Percentiles rank a stretch among this genome's conserved stretches.
Conservation (phyloP, 2,329 filamentous ascomycete genomes). For the Fusarium sp. region DNA sequence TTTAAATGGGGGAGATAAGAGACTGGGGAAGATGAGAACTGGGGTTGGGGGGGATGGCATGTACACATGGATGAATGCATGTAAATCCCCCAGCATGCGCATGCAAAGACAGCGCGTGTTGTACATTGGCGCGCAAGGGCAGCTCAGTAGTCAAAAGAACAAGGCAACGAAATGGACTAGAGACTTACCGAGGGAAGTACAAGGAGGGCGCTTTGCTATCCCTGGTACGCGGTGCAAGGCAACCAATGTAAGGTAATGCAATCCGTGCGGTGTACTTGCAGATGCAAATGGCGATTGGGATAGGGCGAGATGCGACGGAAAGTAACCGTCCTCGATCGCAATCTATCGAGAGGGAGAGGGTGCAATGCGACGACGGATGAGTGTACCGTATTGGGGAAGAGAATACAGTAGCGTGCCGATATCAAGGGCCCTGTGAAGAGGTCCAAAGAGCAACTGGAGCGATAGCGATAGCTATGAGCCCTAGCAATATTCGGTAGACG, state of each 20-base stretch:
- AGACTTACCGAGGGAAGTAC: slow-evolving; percentile 38
- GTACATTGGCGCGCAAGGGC: slow-evolving; percentile 32
- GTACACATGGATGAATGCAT: slow-evolving; percentile 22
- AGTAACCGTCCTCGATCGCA: slow-evolving; percentile 33
- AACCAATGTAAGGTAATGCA: slow-evolving; percentile 34
- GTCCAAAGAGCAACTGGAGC: slow-evolving; percentile 20
- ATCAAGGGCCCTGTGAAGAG: slow-evolving; percentile 25
- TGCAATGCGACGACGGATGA: slow-evolving; percentile 45
- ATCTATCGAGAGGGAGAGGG: slow-evolving; percentile 21
- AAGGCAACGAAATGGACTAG: slow-evolving; percentile 13
- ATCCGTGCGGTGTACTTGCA: slow-evolving; percentile 19
- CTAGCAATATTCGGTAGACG: slow-evolving; percentile 21
- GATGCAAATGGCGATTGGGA: slow-evolving; percentile 21
- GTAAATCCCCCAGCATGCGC: slow-evolving; percentile 11
- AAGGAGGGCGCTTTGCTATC: slow-evolving; percentile 26
- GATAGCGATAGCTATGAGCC: slow-evolving; percentile 14
- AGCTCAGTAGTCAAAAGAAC: slow-evolving; percentile 5
- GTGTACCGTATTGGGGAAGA: slow-evolving; percentile 43
- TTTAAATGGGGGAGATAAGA: slow-evolving; percentile 44
- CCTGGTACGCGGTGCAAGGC: slow-evolving; percentile 36
- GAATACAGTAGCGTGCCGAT: slow-evolving; percentile 15
- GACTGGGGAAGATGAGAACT: slow-evolving; percentile 31
- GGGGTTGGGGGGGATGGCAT: slow-evolving; percentile 24
- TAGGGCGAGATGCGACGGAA: slow-evolving; percentile 30
- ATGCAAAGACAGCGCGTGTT: slow-evolving; percentile 23